Percentiles rank a stretch among this genome's conserved stretches.
Evolutionary conservation across 2,329 filamentous ascomycete genomes (phyloP).

Genomic region (Hypoxylon sp.): DNA sequence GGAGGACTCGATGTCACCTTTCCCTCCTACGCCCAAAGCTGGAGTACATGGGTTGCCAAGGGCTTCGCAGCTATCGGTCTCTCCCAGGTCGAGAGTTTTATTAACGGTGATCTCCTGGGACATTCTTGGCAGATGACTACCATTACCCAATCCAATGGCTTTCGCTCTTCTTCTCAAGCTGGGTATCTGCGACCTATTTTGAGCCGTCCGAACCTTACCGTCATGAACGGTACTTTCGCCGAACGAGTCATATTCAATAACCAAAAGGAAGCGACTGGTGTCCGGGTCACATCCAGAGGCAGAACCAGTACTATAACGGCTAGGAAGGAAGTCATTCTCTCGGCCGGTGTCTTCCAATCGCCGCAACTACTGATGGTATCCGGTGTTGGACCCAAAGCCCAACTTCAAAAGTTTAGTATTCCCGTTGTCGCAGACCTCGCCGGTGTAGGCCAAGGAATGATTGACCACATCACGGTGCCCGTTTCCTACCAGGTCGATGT

Average conservation of each 20-base stretch:
- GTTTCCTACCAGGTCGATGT: slow-evolving; percentile 54
- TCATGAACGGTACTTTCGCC: slow-evolving; percentile 60
- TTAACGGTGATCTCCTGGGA: slow-evolving; percentile 59
- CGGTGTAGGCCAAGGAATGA: slow-evolving; percentile 73
- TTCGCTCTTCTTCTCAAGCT: slow-evolving; percentile 57
- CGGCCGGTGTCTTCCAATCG: slow-evolving; percentile 57
- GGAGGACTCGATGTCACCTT: slow-evolving; percentile 59
- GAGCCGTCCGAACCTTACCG: slow-evolving; percentile 47
- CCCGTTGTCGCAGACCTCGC: slow-evolving; percentile 67
- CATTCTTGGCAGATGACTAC: slow-evolving; percentile 54
- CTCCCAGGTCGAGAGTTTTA: slow-evolving; percentile 54
- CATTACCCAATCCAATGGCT: slow-evolving; percentile 50
- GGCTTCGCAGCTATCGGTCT: slow-evolving; percentile 59
- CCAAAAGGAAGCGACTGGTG: slow-evolving; percentile 53
- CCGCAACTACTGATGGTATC: slow-evolving; percentile 59
- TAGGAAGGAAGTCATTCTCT: slow-evolving; percentile 58
- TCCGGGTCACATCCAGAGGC: slow-evolving; percentile 40
- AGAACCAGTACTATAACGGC: slow-evolving; percentile 47
- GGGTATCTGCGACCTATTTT: slow-evolving; percentile 55
- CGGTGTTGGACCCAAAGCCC: slow-evolving; percentile 55
- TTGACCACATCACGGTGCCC: slow-evolving; percentile 63
- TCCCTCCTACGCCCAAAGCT: slow-evolving; percentile 56
- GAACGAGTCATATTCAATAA: slow-evolving; percentile 62
- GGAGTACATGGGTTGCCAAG: slow-evolving; percentile 55
- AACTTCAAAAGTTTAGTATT: slow-evolving; percentile 60